Percentiles rank a stretch among this genome's conserved stretches.
Evolutionary conservation across 2,329 filamentous ascomycete genomes (phyloP).

Genomic region (Trichoderma pleuroti): DNA sequence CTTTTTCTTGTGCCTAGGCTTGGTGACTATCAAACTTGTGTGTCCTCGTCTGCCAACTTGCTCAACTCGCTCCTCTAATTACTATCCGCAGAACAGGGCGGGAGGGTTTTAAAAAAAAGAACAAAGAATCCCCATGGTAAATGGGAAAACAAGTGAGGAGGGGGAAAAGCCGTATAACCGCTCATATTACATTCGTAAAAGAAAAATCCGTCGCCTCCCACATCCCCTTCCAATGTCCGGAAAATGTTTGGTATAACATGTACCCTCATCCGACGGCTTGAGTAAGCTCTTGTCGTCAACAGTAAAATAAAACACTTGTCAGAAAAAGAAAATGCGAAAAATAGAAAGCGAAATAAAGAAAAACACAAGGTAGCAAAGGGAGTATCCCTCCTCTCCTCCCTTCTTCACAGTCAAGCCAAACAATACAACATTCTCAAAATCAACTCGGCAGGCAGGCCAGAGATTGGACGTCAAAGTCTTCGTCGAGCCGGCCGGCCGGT

Average conservation of each 20-base stretch:
- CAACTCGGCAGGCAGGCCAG: constrained; percentile 5
- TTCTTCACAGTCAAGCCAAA: constrained; percentile 1
- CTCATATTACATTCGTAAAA: constrained; percentile 17
- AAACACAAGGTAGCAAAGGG: neutral
- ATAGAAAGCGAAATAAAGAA: neutral
- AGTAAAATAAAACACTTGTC: constrained; percentile 5
- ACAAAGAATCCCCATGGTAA: neutral
- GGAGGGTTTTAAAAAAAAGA: neutral
- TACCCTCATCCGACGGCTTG: neutral
- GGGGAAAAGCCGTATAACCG: constrained; percentile 1
- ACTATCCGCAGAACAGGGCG: constrained; percentile 1
- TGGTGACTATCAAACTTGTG: constrained; percentile 2
- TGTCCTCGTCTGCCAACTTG: neutral
- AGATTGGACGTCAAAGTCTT: neutral
- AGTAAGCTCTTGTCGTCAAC: neutral
- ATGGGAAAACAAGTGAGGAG: neutral
- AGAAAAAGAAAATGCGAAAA: neutral
- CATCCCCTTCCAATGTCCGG: neutral
- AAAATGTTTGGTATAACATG: constrained; percentile 11
- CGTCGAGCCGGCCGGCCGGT: constrained; percentile 18
- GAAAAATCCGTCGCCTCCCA: neutral
- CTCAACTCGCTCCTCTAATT: constrained; percentile 6
- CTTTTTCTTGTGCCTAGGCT: neutral
- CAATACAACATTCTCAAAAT: constrained; percentile 5
- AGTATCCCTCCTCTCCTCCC: neutral